phyloP scores from a whole-genome alignment of 495 filamentous ascomycete species.

The Bryoglossum gracile region DNA sequence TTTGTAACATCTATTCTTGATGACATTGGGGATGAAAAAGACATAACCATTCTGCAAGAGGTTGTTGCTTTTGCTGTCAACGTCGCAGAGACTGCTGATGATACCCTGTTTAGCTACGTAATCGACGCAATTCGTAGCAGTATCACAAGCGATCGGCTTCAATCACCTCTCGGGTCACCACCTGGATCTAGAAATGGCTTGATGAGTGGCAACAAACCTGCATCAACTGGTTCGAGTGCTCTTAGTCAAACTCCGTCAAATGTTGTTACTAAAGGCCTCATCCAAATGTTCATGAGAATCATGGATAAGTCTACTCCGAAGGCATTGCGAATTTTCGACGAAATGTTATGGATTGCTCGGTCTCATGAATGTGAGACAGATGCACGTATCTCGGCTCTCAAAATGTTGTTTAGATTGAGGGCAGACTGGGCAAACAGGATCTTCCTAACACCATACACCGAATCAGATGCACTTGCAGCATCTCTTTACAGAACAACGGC shows the following conservation, averaged over 20 bases:
- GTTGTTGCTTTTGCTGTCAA: constrained; percentile 41
- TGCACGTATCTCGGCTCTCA: constrained; percentile 73
- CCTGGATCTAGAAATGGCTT: constrained; percentile 15
- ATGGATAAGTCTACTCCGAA: constrained; percentile 49
- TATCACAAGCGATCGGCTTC: constrained; percentile 32
- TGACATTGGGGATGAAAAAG: constrained; percentile 47
- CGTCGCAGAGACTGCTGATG: constrained; percentile 40
- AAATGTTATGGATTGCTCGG: constrained; percentile 52
- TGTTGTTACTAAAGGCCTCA: constrained; percentile 48
- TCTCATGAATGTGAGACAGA: constrained; percentile 49
- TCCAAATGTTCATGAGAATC: constrained; percentile 53
- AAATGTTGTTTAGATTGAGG: constrained; percentile 75
- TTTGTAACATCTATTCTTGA: constrained; percentile 40
- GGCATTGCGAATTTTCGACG: constrained; percentile 42
- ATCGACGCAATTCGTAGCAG: constrained; percentile 40
- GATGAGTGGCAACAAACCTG: constrained; percentile 5
- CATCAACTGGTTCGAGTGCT: background rate
- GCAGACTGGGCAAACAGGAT: constrained; percentile 71
- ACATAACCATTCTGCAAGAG: constrained; percentile 44
- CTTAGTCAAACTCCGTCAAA: constrained; percentile 41
- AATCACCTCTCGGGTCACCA: constrained; percentile 28
- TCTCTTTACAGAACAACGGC: constrained; percentile 59
- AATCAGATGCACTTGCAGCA: constrained; percentile 63
- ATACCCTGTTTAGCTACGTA: constrained; percentile 44
- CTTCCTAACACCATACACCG: constrained; percentile 54